phyloP scores from a whole-genome alignment of 768 basidiomycete genomes.

The Agrocybe praecox region DNA sequence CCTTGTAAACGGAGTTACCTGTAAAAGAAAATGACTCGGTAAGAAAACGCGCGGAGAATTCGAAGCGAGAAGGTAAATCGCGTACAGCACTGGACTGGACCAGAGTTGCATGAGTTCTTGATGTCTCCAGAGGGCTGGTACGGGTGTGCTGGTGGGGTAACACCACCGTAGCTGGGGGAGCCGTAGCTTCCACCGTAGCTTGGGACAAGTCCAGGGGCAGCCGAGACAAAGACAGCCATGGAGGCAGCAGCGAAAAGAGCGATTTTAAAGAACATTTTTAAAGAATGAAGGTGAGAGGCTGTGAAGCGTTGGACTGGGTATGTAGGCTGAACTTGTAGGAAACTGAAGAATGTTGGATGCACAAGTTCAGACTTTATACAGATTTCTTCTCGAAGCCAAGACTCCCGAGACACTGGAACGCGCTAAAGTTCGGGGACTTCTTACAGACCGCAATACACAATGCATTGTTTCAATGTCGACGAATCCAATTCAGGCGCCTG shows the following conservation, averaged over 20 bases:
- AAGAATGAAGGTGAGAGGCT: not conserved
- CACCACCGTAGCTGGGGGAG: not conserved
- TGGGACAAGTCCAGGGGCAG: not conserved
- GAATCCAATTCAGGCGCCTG: too few species aligned
- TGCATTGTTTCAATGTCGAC: too few species aligned
- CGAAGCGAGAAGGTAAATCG: not conserved
- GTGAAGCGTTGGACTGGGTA: not conserved
- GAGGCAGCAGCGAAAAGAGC: conserved; percentile 6
- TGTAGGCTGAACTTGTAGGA: not conserved
- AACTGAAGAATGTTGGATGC: too few species aligned
- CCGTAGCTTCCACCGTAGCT: not conserved
- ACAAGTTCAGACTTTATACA: too few species aligned
- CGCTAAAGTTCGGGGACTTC: too few species aligned
- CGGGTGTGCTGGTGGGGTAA: not conserved
- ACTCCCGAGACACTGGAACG: too few species aligned
- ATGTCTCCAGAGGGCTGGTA: conserved; percentile 1
- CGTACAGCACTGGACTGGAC: conserved; percentile 23
- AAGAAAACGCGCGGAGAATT: not conserved
- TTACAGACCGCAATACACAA: conserved; percentile 13
- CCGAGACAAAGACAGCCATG: conserved; percentile 3
- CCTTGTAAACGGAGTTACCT: conserved; percentile 8
- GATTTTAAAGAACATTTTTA: conserved; percentile 6
- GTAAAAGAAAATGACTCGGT: not conserved
- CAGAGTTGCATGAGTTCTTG: conserved; percentile 24
- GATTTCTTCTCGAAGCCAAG: too few species aligned